phyloP scores from a whole-genome alignment of 768 basidiomycete species.

The Tylopilus sp. region DNA sequence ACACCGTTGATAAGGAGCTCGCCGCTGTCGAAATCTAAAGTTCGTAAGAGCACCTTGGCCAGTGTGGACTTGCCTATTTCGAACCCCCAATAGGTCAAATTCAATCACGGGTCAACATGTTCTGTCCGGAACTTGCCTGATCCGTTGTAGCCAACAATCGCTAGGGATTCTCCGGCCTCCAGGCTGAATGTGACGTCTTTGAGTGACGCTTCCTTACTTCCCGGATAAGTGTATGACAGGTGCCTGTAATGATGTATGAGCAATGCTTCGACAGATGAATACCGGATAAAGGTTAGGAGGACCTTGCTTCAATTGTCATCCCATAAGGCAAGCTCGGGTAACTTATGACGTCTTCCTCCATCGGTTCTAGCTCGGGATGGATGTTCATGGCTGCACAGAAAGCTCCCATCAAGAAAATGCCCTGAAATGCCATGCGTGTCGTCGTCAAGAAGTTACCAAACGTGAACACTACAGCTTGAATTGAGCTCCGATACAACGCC shows the following conservation, averaged over 20 bases:
- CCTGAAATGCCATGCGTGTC: conserved; percentile 74
- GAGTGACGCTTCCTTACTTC: conserved; percentile 62
- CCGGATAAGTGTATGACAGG: conserved; percentile 79
- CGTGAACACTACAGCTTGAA: conserved; percentile 68
- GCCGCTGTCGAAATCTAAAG: conserved; percentile 73
- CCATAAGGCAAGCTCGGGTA: conserved; percentile 53
- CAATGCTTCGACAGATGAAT: conserved; percentile 4
- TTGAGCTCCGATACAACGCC: conserved; percentile 74
- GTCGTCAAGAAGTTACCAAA: conserved; percentile 61
- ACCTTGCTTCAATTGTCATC: conserved; percentile 71
- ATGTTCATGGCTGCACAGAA: conserved; percentile 76
- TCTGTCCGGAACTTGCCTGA: conserved; percentile 50
- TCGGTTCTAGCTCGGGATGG: conserved; percentile 64
- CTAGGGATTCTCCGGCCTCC: conserved; percentile 73
- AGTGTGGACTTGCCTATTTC: conserved; percentile 82
- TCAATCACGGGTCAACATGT: conserved; percentile 9
- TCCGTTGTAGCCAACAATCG: conserved; percentile 83
- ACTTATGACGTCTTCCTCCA: conserved; percentile 44
- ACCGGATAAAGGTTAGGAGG: conserved; percentile 23
- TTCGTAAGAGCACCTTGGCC: conserved; percentile 75
- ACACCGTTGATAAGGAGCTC: conserved; percentile 64
- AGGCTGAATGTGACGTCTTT: conserved; percentile 67
- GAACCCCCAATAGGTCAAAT: conserved; percentile 1
- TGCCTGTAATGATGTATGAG: conserved; percentile 37
- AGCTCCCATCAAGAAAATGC: conserved; percentile 82